Conservation (phyloP, 148 eudicot genomes). For the Chenopodium suecicum region DNA sequence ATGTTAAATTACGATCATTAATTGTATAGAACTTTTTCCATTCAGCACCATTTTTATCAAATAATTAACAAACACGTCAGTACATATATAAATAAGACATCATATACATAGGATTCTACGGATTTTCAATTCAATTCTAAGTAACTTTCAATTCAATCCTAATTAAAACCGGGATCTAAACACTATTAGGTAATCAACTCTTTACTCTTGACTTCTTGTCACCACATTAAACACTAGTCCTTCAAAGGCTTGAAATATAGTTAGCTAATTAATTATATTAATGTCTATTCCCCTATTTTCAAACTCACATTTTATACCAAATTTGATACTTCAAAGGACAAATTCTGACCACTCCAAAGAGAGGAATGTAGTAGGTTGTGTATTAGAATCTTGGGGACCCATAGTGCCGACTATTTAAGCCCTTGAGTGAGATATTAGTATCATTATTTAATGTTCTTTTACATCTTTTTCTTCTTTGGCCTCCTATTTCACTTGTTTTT, state of each 20-base stretch:
- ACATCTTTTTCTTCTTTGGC: neutral
- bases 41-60: too few species aligned
- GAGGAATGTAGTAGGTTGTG: slow-evolving; percentile 9
- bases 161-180: too few species aligned
- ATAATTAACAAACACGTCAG: too few species aligned
- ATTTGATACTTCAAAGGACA: slow-evolving; percentile 3
- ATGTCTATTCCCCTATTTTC: neutral
- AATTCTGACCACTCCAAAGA: neutral
- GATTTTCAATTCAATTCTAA: too few species aligned
- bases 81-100: too few species aligned
- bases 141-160: too few species aligned
- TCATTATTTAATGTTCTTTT: neutral
- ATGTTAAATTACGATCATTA: too few species aligned
- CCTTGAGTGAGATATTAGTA: slow-evolving; percentile 6
- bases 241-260: neutral
- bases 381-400: neutral
- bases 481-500: slow-evolving; percentile 5
- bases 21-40: too few species aligned
- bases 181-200: neutral
- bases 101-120: too few species aligned
- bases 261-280: neutral
- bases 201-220: neutral
- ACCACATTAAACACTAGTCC: neutral
- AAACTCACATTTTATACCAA: neutral
- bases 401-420: slow-evolving; percentile 1